Percentiles rank a stretch among this genome's conserved stretches.
Evolutionary conservation across 371 early-diverging fungal genomes (phyloP).

Genomic region (Parasitella parasitica): DNA sequence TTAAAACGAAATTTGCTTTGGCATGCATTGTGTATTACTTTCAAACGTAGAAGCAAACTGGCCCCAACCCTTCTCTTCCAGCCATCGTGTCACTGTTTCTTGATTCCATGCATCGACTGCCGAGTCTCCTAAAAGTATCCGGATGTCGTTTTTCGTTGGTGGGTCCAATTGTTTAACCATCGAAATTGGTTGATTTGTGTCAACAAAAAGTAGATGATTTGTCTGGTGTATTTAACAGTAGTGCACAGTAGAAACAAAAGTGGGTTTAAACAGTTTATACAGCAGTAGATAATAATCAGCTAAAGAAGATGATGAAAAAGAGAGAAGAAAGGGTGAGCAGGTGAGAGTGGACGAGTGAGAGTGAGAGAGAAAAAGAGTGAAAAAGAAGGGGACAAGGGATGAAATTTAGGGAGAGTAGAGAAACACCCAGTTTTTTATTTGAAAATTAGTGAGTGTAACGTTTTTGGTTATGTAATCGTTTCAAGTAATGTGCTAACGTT

Average conservation of each 20-base stretch:
- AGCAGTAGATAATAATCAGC: neutral
- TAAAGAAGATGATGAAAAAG: slow-evolving; percentile 1
- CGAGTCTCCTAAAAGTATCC: slow-evolving; percentile 1
- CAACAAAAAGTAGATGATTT: neutral
- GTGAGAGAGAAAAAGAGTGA: neutral
- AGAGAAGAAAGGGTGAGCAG: neutral
- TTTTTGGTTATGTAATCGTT: neutral
- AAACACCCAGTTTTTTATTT: neutral
- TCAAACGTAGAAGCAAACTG: slow-evolving; percentile 40
- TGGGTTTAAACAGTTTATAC: neutral
- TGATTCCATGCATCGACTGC: slow-evolving; percentile 34
- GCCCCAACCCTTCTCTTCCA: slow-evolving; percentile 47
- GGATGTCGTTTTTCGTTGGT: neutral
- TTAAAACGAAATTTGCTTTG: too few relatives aligned
- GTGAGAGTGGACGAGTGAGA: too few relatives aligned
- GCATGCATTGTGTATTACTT: slow-evolving; percentile 29
- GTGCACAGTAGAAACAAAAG: neutral
- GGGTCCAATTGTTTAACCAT: slow-evolving; percentile 2
- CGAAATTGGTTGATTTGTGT: too few relatives aligned
- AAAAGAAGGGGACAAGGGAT: neutral
- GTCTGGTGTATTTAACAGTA: neutral
- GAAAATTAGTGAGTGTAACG: neutral
- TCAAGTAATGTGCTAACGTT: neutral
- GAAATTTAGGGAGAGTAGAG: neutral
- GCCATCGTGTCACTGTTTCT: slow-evolving; percentile 38